Base-by-base conservation (phyloP, 331 rosid genomes). In the Saraca asoca region DNA sequence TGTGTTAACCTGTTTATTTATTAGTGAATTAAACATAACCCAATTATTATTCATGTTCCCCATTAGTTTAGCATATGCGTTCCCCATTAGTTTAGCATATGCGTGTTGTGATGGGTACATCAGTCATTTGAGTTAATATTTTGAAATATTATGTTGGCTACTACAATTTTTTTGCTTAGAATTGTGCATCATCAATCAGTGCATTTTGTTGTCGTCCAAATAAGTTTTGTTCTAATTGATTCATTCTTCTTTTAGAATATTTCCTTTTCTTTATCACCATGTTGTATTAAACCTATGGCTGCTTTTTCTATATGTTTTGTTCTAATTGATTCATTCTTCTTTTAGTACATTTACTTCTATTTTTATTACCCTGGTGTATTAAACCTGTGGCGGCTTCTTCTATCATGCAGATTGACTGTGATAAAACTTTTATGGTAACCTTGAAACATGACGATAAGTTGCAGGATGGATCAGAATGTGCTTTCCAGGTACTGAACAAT, bases 391-490 rank as follows among this genome's bases (percentile, higher is more conserved):
- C 51, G 62, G 45, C 19, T 57, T 64, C 62, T 66, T 73, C 7
- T 74, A n/a, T 64, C 62, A 6, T 81, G 75, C 92, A 94, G 98
- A 88, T 94, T 79, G 98, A 94, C 77, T 94, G 95, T 72, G 98
- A 94, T 83, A 94, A 94, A 74, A 83, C 90, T 73, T 80, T 94
- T 69, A 83, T 94, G 96, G 99, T 88, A 62, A 80, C 89, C 53
- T 71, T 94, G 72, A 94, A 94, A 78, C 97, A 94, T 9, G 99
- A 94, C 62, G 99, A 94, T 70, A 94, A 94, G 82, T 86, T 94
- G 73, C 97, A 88, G 80, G 99, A 94, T 78, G 99, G 99, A 72
- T 84, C 96, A 51, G 99, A 94, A 78, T 94, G 97, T 81, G 75
- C 95, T 75, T 85, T 94, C 82, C 99, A 94, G 99, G 99, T 90